These are phyloP conservation scores for Aspergillus hortae DNA, from an alignment of 2,329 filamentous ascomycete genomes.

Conservation along the genomic window DNA sequence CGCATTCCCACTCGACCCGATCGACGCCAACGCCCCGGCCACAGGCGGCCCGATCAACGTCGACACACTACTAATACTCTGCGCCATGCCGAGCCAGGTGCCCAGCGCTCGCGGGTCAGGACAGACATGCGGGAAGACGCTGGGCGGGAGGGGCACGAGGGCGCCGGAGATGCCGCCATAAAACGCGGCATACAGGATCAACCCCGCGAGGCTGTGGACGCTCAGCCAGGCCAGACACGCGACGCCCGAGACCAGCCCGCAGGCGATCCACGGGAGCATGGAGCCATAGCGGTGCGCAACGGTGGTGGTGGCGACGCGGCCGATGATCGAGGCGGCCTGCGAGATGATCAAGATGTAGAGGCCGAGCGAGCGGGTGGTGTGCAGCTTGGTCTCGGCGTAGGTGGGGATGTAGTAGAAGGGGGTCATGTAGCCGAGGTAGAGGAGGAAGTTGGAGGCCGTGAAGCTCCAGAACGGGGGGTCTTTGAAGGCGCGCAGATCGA, in stretches of 20 bases:
- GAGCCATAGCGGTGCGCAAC: slow-evolving; percentile 55
- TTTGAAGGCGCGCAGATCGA: slow-evolving; percentile 45
- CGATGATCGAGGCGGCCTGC: slow-evolving; percentile 56
- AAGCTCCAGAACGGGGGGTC: slow-evolving; percentile 44
- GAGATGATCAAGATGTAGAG: slow-evolving; percentile 60
- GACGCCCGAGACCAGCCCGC: slow-evolving; percentile 35
- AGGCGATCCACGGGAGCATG: slow-evolving; percentile 54
- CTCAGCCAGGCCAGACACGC: slow-evolving; percentile 53
- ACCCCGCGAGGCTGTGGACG: slow-evolving; percentile 43
- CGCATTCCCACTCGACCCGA: slow-evolving; percentile 22
- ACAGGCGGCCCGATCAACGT: slow-evolving; percentile 48
- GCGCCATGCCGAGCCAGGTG: slow-evolving; percentile 49
- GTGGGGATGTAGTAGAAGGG: slow-evolving; percentile 43
- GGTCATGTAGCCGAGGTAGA: slow-evolving; percentile 47
- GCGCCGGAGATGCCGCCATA: slow-evolving; percentile 61
- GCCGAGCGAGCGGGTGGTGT: slow-evolving; percentile 36
- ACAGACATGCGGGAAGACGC: slow-evolving; percentile 51
- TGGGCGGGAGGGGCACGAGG: slow-evolving; percentile 61
- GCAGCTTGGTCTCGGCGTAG: slow-evolving; percentile 28
- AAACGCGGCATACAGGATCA: slow-evolving; percentile 58
- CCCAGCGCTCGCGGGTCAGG: slow-evolving; percentile 45
- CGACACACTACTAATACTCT: slow-evolving; percentile 47
- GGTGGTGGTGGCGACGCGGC: slow-evolving; percentile 53
- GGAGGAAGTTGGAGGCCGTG: slow-evolving; percentile 29
- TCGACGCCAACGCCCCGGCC: slow-evolving; percentile 44